Evolutionary conservation across 345 rosid species (phyloP), one percentile per base, ranked within the genome.

Genomic region (Bruguiera parviflora): DNA sequence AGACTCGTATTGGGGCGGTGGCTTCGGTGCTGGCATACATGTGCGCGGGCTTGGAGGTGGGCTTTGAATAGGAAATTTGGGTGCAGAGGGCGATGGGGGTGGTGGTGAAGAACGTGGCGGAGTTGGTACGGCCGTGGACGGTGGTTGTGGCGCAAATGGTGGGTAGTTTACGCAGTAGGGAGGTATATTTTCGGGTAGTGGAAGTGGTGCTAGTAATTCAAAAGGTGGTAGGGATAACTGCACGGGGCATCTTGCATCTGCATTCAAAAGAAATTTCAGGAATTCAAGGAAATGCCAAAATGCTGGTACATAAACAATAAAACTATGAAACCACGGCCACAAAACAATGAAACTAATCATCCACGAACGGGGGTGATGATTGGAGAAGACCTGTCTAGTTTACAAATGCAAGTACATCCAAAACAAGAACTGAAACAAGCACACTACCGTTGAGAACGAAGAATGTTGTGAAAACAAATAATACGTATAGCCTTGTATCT

Each of bases 231-330:
- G 20, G 51, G 74, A 22, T 25, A 28, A 9, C 29, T 46, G 68
- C 29, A 61, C 70, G 57, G 37, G 11, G n/a, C 25, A 2, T 47
- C 79, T 79, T 57, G 77, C 83, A 35, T 82, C 85, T 82, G 63
- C 72, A 63, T 11, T n/a, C 49, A 43, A 43, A 43, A 43, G 19
- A 43, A 39, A 15, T 13, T 43, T 13, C 18, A 43, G 49, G 47
- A 9, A 39, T 9, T 39, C 4, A 9, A 39, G 47, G 47, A 8
- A 39, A 9, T 39, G 47, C 4, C 16, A 24, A n/a, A 24, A 25
- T 5, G 53, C 1, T 18, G 19, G 15, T 47, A 31, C 7, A 24
- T 11, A 18, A n/a, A 66, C 28, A 46, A 13, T 0, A 21, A 35
- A 32, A 19, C 39, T 39, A 25, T 56, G 35, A 19, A 56, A 47